Percentiles rank a stretch among this genome's conserved stretches.
Evolutionary conservation across 129 eudicot species (phyloP).

Genomic region (Artemisia annua): DNA sequence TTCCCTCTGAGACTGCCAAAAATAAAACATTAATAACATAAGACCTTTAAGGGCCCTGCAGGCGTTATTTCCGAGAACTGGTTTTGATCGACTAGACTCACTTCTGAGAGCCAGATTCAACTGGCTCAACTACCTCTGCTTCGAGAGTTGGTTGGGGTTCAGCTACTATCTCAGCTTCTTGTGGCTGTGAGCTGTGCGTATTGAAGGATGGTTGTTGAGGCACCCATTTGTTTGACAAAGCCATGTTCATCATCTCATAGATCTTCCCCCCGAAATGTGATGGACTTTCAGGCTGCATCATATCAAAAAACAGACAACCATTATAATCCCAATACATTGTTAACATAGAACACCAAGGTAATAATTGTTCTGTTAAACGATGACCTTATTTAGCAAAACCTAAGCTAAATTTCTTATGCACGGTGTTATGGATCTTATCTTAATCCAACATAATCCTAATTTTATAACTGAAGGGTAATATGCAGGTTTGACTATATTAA

Average conservation of each 20-base stretch:
- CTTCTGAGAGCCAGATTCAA: conserved; percentile 59
- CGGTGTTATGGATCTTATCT: no score
- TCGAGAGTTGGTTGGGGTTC: conserved; percentile 51
- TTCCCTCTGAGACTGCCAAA: conserved; percentile 10
- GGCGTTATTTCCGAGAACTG: conserved; percentile 40
- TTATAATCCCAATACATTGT: no score
- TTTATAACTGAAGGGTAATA: no score
- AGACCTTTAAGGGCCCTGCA: not conserved
- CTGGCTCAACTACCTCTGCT: conserved; percentile 71
- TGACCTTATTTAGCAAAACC: no score
- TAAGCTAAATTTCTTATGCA: no score
- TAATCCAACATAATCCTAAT: no score
- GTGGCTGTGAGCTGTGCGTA: conserved; percentile 25
- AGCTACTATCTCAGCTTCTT: conserved; percentile 44
- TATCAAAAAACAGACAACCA: not conserved
- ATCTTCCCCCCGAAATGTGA: conserved; percentile 89
- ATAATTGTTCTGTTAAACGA: no score
- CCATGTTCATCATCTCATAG: conserved; percentile 93
- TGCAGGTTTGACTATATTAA: no score
- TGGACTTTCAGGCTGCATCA: conserved; percentile 92
- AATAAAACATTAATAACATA: not conserved
- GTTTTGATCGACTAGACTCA: conserved; percentile 28
- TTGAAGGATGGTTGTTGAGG: conserved; percentile 43
- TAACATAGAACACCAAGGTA: no score
- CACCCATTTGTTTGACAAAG: conserved; percentile 78